Base-by-base conservation (phyloP, 1,284 basidiomycete genomes). In the Cutaneotrichosporon dermatis region DNA sequence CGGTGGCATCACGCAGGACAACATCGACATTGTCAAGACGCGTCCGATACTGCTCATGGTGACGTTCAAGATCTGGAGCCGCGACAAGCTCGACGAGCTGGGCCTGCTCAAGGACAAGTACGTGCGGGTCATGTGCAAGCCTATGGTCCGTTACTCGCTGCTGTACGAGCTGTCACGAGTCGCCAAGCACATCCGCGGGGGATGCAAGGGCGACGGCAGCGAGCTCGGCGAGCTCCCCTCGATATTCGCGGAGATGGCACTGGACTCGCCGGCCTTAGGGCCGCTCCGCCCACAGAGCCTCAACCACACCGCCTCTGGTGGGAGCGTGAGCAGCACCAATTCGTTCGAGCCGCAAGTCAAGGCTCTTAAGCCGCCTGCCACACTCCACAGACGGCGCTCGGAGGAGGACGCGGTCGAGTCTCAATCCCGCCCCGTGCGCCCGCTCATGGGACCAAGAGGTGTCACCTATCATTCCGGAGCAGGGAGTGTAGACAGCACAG, bases 81-180 rank as follows among this genome's bases (percentile, higher is more conserved):
- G 66, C 51, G 64, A 69, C 15, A 58, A 70, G 12, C 44, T 51
- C 16, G 56, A 65, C 25, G 64, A 91, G 70, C 81, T 81, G 39
- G 54, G 51, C 33, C 7, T 55, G 10, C 15, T 51, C 37, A 51
- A 40, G 13, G 41, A 51, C 16, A 35, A 84, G 86, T n/a, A 92
- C 92, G 45, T 42, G 11, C 54, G 54, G 4, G 91, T 75, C 90
- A 88, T 74, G 85, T 90, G 12, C 82, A 97, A 97, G 75, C 93
- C 93, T 3, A 86, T 87, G 35, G 92, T 92, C 1, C 93, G 92
- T 0, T 84, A 85, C 52, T 85, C 87, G 37, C 80, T 96, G 55
- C 83, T 86, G 40, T 74, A 82, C 12, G 83, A 86, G 5, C 79
- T 95, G 67, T 70, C n/a, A 62, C 67, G 13, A 55, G 67, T 10